A percentile compares a stretch with the other conserved stretches of the same genome.
These are phyloP conservation scores for Trypanosoma brucei DNA, from an alignment of 208 protist species.

Conservation along the genomic window DNA sequence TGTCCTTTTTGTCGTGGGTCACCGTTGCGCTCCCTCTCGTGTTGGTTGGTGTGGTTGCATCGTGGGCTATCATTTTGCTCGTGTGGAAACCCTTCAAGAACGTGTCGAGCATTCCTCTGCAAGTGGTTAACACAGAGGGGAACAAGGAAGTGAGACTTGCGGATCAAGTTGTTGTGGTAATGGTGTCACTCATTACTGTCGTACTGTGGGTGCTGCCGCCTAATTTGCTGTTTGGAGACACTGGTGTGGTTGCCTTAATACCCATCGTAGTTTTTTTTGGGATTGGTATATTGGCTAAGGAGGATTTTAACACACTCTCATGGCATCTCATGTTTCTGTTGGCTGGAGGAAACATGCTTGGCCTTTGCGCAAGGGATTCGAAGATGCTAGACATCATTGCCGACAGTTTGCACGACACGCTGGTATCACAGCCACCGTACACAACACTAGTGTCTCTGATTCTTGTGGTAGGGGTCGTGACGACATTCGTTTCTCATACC, in stretches of 20 bases:
- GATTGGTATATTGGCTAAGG: constrained; percentile 86
- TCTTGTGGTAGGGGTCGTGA: constrained; percentile 64
- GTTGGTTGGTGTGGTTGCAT: constrained; percentile 43
- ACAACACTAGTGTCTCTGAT: constrained; percentile 62
- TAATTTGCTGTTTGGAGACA: constrained; percentile 86
- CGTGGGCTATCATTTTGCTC: constrained; percentile 78
- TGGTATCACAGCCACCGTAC: constrained; percentile 59
- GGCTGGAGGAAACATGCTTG: constrained; percentile 91
- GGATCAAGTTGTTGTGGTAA: constrained; percentile 59
- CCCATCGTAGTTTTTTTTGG: constrained; percentile 92
- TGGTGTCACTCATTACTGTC: constrained; percentile 73
- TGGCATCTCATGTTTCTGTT: constrained; percentile 94
- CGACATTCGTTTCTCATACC: constrained; percentile 92
- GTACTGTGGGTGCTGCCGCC: constrained; percentile 81
- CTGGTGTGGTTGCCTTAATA: constrained; percentile 89
- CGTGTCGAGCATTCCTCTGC: constrained; percentile 80
- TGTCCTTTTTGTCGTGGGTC: constrained; percentile 86
- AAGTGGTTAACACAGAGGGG: constrained; percentile 65
- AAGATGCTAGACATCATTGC: constrained; percentile 85
- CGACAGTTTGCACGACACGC: constrained; percentile 47
- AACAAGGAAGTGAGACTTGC: constrained; percentile 43
- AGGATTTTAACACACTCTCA: constrained; percentile 89
- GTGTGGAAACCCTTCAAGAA: constrained; percentile 86
- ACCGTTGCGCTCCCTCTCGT: constrained; percentile 79
- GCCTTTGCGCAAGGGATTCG: constrained; percentile 81